Base-by-base conservation (phyloP, 352 stramenopile species). In the Pythium dissimile region DNA sequence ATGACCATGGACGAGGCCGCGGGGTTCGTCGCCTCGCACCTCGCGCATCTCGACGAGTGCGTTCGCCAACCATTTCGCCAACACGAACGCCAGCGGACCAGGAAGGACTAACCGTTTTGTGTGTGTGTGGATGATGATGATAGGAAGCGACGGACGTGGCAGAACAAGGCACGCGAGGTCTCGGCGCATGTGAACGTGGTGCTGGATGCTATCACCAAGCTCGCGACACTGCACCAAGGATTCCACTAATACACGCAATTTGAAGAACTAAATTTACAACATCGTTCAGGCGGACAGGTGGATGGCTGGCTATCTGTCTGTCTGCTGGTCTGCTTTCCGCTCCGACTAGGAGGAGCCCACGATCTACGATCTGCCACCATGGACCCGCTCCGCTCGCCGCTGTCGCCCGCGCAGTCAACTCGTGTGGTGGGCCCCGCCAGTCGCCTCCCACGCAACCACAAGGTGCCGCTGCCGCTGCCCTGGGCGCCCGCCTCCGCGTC, bases 171-270 rank as follows among this genome's bases (percentile, higher is more conserved):
- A 38, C 75, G 72, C 2, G 67, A 92, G 57, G 68, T 92, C 31
- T 86, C 82, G 27, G 65, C 80, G 12, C 82, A 89, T 56, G 79
- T 90, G 39, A 88, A 87, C 54, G 70, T 86, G 41, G 84, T 88
- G 44, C 76, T 91, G 39, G 71, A 87, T 15, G 78, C 72, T 27
- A 90, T 92, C 63, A 76, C 88, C 53, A 78, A 90, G 56, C 81
- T 91, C 46, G 84, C 72, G 26, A 58, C 71, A 5, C 72, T 92
- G 24, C 77, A 90, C 52, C 73, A 73, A 64, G 49, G 5, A 43
- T 45, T 18, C 30, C 55, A 13, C 39, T 43, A 15, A 44, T 21
- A 7, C 8, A n/a, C n/a, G n/a, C n/a, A n/a, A n/a, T n/a, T n/a
- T n/a, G n/a, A n/a, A n/a, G n/a, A n/a, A n/a, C 54, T 54, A 46